These are phyloP conservation scores for Metarhizium humberi DNA, from an alignment of 2,329 filamentous ascomycete species.

Conservation along the genomic window DNA sequence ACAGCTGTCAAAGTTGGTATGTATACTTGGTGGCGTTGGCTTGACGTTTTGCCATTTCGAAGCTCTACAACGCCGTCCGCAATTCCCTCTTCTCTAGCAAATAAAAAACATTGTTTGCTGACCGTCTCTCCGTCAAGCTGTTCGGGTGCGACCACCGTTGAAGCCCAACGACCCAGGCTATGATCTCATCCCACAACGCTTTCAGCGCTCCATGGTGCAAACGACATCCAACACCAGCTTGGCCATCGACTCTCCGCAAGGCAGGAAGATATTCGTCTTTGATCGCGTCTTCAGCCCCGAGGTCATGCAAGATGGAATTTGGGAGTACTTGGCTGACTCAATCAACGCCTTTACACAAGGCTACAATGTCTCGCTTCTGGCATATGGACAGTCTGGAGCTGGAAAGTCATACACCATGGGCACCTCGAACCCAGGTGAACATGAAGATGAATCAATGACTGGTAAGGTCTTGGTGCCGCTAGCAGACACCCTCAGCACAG, in stretches of 20 bases:
- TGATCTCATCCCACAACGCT: slow-evolving; percentile 91
- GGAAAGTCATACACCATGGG: slow-evolving; percentile 99
- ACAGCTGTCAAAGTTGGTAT: slow-evolving; percentile 94
- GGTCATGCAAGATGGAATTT: slow-evolving; percentile 77
- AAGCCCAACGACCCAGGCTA: slow-evolving; percentile 79
- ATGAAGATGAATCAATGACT: slow-evolving; percentile 62
- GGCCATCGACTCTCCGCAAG: slow-evolving; percentile 82
- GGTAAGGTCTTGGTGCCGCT: slow-evolving; percentile 43
- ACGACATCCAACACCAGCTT: slow-evolving; percentile 78
- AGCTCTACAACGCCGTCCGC: not conserved
- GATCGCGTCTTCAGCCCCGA: slow-evolving; percentile 87
- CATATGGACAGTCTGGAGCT: slow-evolving; percentile 94
- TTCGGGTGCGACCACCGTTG: slow-evolving; percentile 84
- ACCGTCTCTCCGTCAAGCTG: slow-evolving; percentile 45
- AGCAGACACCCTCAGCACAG: slow-evolving; percentile 6
- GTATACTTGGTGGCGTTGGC: slow-evolving; percentile 21
- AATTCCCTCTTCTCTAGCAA: too few relatives aligned
- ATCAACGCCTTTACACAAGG: slow-evolving; percentile 86
- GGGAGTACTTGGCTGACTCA: slow-evolving; percentile 88
- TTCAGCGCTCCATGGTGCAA: slow-evolving; percentile 87
- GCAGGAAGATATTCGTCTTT: slow-evolving; percentile 91
- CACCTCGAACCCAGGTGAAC: slow-evolving; percentile 76
- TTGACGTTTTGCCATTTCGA: not conserved
- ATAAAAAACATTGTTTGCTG: not conserved
- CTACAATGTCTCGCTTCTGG: slow-evolving; percentile 96